phyloP scores from a whole-genome alignment of 1,284 basidiomycete species.

The Entoloma clypeatum region DNA sequence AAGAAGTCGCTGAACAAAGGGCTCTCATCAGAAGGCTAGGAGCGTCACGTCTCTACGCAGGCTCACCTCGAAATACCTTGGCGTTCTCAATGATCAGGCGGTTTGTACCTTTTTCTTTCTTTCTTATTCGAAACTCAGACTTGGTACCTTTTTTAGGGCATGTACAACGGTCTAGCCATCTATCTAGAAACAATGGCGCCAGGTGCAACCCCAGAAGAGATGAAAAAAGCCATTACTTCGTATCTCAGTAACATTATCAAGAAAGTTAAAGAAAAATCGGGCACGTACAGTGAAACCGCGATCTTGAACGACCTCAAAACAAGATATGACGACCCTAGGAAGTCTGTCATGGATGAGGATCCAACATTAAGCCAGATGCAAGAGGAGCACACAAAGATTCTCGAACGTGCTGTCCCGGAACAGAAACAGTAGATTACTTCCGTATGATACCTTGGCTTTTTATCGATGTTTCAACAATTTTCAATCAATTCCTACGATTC shows the following conservation, averaged over 20 bases:
- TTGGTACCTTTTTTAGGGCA: constrained; percentile 1
- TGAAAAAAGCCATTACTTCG: constrained; percentile 1
- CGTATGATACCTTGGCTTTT: too few species aligned
- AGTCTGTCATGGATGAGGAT: not conserved
- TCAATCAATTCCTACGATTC: too few species aligned
- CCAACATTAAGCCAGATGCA: not conserved
- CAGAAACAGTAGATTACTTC: too few species aligned
- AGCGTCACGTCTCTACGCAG: not conserved
- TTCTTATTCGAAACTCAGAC: not conserved
- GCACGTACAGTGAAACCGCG: not conserved
- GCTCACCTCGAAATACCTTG: constrained; percentile 2
- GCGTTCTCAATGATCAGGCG: not conserved
- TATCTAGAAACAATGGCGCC: not conserved
- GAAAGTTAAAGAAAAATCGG: not conserved
- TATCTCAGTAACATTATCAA: constrained; percentile 2
- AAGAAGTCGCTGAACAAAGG: not conserved
- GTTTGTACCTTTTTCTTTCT: not conserved
- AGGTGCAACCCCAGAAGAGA: constrained; percentile 1
- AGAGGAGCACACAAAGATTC: not conserved
- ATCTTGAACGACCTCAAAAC: not conserved
- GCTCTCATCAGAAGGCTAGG: not conserved
- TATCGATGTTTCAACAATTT: too few species aligned
- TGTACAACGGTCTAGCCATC: constrained; percentile 2
- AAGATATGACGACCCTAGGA: not conserved
- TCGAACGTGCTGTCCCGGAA: not conserved